These are phyloP conservation scores for Meira nashicola DNA, from an alignment of 1,284 basidiomycete genomes.

Conservation along the genomic window DNA sequence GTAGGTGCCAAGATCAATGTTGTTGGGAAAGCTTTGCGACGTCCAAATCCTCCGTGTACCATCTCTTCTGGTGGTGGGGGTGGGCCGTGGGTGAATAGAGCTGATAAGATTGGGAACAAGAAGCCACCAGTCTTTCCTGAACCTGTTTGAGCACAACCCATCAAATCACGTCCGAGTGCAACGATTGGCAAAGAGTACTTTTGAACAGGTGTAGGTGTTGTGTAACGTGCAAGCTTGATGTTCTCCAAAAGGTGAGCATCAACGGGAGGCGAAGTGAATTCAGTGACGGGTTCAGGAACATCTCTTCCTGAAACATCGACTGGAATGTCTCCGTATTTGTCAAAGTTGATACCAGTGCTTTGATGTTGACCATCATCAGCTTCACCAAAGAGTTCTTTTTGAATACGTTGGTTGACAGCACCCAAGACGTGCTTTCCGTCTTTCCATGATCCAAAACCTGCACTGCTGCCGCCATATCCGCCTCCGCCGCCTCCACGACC, in stretches of 20 bases:
- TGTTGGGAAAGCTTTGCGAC: constrained; percentile 91
- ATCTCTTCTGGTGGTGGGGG: constrained; percentile 62
- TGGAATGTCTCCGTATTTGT: constrained; percentile 99
- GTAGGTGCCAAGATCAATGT: constrained; percentile 94
- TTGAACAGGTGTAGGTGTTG: constrained; percentile 94
- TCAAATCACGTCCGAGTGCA: constrained; percentile 80
- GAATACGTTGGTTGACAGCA: constrained; percentile 73
- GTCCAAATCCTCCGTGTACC: constrained; percentile 58
- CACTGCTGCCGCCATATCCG: constrained; percentile 41
- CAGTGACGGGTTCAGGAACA: constrained; percentile 84
- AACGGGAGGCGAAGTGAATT: constrained; percentile 83
- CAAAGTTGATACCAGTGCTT: constrained; percentile 98
- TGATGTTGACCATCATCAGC: constrained; percentile 66
- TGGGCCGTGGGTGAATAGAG: constrained; percentile 82
- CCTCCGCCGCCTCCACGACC: constrained; percentile 31
- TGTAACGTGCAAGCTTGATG: constrained; percentile 86
- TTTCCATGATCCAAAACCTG: constrained; percentile 70
- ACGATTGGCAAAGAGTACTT: constrained; percentile 99
- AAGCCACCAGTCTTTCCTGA: constrained; percentile 99
- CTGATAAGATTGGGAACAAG: constrained; percentile 96
- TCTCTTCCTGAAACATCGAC: constrained; percentile 94
- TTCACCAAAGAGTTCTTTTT: constrained; percentile 95
- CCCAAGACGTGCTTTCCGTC: constrained; percentile 82
- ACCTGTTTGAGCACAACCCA: constrained; percentile 99
- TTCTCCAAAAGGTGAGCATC: constrained; percentile 92